Evolutionary conservation across 192 early-diverging fungal species (phyloP).

Genomic region (Lobosporangium transversale): DNA sequence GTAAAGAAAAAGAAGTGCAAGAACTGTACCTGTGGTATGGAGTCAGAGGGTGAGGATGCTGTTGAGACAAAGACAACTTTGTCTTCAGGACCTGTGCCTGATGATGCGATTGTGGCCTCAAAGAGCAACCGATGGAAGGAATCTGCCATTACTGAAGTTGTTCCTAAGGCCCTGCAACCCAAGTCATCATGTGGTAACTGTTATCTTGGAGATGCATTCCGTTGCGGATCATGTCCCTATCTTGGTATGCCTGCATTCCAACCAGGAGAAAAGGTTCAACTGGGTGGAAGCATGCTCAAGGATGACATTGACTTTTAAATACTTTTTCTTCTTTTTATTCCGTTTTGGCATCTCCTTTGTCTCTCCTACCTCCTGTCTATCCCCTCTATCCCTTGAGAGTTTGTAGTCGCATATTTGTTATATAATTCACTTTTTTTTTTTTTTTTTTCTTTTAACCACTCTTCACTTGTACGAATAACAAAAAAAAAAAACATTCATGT

Average conservation of each 20-base stretch:
- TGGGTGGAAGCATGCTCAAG: conserved; percentile 80
- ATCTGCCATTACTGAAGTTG: conserved; percentile 50
- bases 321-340: background rate
- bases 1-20: conserved; percentile 95
- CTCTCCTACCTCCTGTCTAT: background rate
- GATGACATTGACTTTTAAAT: conserved; percentile 70
- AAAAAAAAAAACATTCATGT: no score
- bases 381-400: background rate
- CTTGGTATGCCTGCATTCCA: conserved; percentile 97
- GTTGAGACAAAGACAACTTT: conserved; percentile 21
- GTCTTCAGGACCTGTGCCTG: conserved; percentile 58
- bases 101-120: conserved; percentile 54
- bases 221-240: conserved; percentile 95
- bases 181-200: conserved; percentile 74
- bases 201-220: conserved; percentile 96
- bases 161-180: conserved; percentile 68
- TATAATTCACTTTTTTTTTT: no score
- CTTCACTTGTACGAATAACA: no score
- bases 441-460: no score
- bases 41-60: conserved; percentile 66
- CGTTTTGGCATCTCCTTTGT: background rate
- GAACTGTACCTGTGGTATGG: conserved; percentile 93
- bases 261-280: conserved; percentile 90
- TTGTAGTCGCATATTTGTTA: no score
- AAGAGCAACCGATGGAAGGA: conserved; percentile 50